Percentiles rank a stretch among this genome's conserved stretches.
These are phyloP conservation scores for Pythium brachiatum DNA, from an alignment of 352 stramenopile species.

Conservation along the genomic window DNA sequence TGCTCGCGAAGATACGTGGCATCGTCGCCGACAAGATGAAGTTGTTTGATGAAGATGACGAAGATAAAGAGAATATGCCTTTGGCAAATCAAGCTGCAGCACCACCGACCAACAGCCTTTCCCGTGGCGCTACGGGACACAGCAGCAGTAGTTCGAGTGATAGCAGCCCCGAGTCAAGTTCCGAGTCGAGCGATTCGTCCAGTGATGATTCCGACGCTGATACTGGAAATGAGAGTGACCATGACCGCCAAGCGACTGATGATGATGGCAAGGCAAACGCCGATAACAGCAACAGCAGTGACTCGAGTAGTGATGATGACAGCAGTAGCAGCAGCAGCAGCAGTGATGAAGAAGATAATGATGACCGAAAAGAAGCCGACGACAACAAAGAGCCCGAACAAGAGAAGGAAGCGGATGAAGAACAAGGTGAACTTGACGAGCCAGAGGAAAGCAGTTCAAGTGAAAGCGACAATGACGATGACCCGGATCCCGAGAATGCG, in stretches of 20 bases:
- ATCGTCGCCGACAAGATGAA: background rate
- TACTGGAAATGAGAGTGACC: slow-evolving; percentile 15
- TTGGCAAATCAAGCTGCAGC: background rate
- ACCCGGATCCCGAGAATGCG: slow-evolving; percentile 53
- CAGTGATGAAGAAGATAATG: slow-evolving; percentile 21
- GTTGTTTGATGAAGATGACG: background rate
- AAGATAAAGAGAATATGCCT: background rate
- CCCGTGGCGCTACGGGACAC: slow-evolving; percentile 6
- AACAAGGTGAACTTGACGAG: slow-evolving; percentile 15
- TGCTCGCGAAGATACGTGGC: slow-evolving; percentile 19
- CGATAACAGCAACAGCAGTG: slow-evolving; percentile 25
- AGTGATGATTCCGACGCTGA: slow-evolving; percentile 17
- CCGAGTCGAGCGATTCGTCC: slow-evolving; percentile 23
- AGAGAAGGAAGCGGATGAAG: slow-evolving; percentile 18
- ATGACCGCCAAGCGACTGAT: slow-evolving; percentile 6
- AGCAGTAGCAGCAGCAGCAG: slow-evolving; percentile 31
- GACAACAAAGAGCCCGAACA: slow-evolving; percentile 9
- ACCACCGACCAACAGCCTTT: background rate
- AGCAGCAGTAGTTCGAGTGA: slow-evolving; percentile 25
- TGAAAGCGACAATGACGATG: slow-evolving; percentile 33
- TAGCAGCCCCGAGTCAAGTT: slow-evolving; percentile 22
- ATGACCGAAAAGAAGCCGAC: slow-evolving; percentile 7
- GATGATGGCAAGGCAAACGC: slow-evolving; percentile 16
- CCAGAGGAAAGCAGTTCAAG: slow-evolving; percentile 43
- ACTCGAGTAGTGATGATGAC: slow-evolving; percentile 22